Conservation (phyloP, 345 rosid genomes). For the Excoecaria agallocha region DNA sequence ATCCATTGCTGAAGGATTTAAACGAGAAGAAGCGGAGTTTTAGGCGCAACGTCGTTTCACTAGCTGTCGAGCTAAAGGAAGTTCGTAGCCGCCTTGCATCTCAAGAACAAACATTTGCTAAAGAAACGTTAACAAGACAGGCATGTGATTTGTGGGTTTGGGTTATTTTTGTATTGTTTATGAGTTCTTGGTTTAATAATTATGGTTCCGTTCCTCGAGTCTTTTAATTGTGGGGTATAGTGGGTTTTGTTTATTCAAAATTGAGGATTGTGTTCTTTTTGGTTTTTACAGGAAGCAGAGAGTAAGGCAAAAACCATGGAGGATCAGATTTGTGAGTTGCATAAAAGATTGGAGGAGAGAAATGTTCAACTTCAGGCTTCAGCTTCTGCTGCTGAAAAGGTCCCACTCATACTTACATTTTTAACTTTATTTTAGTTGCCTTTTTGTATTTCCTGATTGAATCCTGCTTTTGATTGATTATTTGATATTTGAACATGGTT, state of each 20-base stretch:
- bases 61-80: slow-evolving; percentile 81
- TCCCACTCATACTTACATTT: slow-evolving; percentile 22
- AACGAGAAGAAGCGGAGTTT: slow-evolving; percentile 90
- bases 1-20: slow-evolving; percentile 81
- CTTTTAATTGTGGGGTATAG: slow-evolving; percentile 32
- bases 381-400: slow-evolving; percentile 71
- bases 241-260: slow-evolving; percentile 12
- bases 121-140: slow-evolving; percentile 73
- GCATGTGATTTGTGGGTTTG: slow-evolving; percentile 33
- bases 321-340: slow-evolving; percentile 47
- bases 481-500: slow-evolving; percentile 18
- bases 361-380: slow-evolving; percentile 61
- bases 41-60: slow-evolving; percentile 72
- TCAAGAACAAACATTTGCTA: slow-evolving; percentile 62
- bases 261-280: slow-evolving; percentile 5
- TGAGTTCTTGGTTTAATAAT: slow-evolving; percentile 17
- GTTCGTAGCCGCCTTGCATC: slow-evolving; percentile 67
- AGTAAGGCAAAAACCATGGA: slow-evolving; percentile 67
- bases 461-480: slow-evolving; percentile 11
- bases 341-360: slow-evolving; percentile 53
- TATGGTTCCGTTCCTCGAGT: slow-evolving; percentile 9
- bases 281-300: slow-evolving; percentile 68
- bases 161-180: slow-evolving; percentile 9
- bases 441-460: not conserved
- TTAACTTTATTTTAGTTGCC: not conserved